These are phyloP conservation scores for Solanum hybrid DNA, from an alignment of 305 asterid species.

Conservation along the genomic window DNA sequence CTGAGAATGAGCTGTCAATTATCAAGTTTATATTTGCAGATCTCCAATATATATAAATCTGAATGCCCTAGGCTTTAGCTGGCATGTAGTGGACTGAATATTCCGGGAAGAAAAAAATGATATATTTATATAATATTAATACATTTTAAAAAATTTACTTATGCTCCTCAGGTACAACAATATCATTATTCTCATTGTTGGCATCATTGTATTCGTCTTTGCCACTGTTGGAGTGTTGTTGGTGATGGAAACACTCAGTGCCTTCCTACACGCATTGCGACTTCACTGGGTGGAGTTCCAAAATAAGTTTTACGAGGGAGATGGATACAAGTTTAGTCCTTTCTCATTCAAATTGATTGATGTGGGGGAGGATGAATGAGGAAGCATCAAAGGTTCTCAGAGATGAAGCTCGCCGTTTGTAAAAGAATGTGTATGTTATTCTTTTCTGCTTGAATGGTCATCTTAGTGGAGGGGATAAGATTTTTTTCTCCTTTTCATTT, in stretches of 20 bases:
- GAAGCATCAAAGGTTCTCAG: not conserved
- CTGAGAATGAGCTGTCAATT: not conserved
- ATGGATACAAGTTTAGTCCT: slow-evolving; percentile 78
- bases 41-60: not conserved
- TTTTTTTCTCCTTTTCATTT: slow-evolving; percentile 4
- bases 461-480: not conserved
- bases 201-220: slow-evolving; percentile 55
- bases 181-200: slow-evolving; percentile 52
- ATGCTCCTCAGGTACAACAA: slow-evolving; percentile 64
- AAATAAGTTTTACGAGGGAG: slow-evolving; percentile 90
- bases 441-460: slow-evolving; percentile 1
- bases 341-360: slow-evolving; percentile 46
- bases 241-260: slow-evolving; percentile 94
- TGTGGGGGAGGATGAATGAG: slow-evolving; percentile 55
- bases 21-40: not conserved
- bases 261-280: slow-evolving; percentile 85
- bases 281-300: slow-evolving; percentile 98
- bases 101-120: not conserved
- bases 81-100: not conserved
- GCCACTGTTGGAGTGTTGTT: slow-evolving; percentile 87
- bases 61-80: not conserved
- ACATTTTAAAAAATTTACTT: not conserved
- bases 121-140: not conserved
- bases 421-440: not conserved
- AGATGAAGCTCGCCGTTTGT: not conserved